These are phyloP conservation scores for Graphium sp. DNA, from an alignment of 2,329 filamentous ascomycete genomes.

Conservation along the genomic window DNA sequence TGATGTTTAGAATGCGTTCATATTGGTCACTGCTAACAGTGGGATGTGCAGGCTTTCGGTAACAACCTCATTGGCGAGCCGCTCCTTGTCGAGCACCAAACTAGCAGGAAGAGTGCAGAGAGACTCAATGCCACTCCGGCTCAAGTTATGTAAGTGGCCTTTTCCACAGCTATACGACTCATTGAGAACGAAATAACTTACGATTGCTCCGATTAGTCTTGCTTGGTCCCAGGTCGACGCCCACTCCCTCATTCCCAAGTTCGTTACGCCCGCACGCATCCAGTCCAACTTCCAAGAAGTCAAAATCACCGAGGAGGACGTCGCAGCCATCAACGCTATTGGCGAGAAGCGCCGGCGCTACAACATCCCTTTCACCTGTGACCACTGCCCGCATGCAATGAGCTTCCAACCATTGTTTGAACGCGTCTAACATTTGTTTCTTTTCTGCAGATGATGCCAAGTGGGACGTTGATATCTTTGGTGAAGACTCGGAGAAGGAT, in stretches of 20 bases:
- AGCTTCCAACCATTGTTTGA: too few relatives aligned
- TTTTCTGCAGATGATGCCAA: constrained; percentile 24
- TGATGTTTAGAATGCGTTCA: too few relatives aligned
- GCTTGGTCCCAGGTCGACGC: constrained; percentile 42
- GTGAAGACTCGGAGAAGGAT: constrained; percentile 31
- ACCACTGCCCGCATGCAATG: too few relatives aligned
- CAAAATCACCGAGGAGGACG: constrained; percentile 40
- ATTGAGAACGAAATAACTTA: not conserved
- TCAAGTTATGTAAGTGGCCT: constrained; percentile 17
- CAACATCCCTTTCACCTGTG: constrained; percentile 25
- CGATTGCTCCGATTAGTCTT: constrained; percentile 16
- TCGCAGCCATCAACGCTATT: constrained; percentile 43
- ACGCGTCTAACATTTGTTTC: not conserved
- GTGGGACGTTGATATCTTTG: constrained; percentile 41
- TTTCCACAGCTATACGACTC: too few relatives aligned
- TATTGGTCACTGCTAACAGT: too few relatives aligned
- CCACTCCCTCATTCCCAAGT: constrained; percentile 61
- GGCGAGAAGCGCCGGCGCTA: constrained; percentile 31
- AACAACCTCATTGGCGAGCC: constrained; percentile 24
- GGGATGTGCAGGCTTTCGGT: too few relatives aligned
- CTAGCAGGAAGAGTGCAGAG: constrained; percentile 38
- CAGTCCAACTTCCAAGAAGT: constrained; percentile 53
- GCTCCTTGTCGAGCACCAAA: constrained; percentile 40
- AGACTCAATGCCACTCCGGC: constrained; percentile 22
- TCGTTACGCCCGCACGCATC: constrained; percentile 50